Conservation (phyloP, 2,329 filamentous ascomycete genomes). For the Neospermospora avenae region DNA sequence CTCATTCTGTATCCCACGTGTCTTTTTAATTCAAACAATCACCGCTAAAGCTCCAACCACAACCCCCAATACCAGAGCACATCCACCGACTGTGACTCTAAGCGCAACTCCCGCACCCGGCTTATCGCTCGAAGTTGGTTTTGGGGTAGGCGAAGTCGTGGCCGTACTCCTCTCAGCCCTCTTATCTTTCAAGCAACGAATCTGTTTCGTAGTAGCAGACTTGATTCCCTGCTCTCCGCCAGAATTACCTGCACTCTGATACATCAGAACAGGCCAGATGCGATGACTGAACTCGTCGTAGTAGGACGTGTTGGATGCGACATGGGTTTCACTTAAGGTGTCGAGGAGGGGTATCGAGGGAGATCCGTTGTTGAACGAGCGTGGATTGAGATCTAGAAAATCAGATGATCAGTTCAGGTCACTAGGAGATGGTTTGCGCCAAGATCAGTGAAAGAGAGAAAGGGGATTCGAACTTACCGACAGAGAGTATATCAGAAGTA, state of each 20-base stretch:
- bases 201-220: background rate
- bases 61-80: background rate
- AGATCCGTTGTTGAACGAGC: background rate
- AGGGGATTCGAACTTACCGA: background rate
- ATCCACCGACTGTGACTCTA: background rate
- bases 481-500: background rate
- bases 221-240: background rate
- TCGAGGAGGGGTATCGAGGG: background rate
- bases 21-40: background rate
- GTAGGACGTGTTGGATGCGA: background rate
- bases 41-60: background rate
- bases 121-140: background rate
- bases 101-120: background rate
- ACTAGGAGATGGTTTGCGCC: too few species aligned
- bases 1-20: too few species aligned
- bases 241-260: background rate
- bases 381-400: background rate
- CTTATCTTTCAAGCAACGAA: background rate
- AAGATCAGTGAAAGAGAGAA: background rate
- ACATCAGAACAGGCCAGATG: background rate
- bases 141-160: background rate
- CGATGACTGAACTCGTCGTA: background rate
- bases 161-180: background rate
- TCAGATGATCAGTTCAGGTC: background rate
- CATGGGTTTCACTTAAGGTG: background rate